Evolutionary conservation across 495 filamentous ascomycete species (phyloP), one percentile per base, ranked within the genome.

Genomic region (Gamarada debralockiae): DNA sequence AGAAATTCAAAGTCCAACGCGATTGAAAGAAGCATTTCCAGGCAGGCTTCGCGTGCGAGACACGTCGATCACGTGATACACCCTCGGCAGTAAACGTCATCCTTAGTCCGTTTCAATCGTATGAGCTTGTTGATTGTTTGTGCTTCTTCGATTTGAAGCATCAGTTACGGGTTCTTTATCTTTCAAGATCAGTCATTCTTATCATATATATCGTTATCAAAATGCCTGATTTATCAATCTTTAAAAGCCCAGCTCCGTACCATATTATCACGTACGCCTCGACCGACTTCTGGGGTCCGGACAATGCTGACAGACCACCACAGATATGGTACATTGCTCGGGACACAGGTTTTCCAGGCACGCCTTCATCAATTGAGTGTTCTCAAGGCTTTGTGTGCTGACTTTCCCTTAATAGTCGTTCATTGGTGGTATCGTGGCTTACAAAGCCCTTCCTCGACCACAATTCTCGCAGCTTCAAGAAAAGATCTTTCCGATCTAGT

Each of bases 401-500:
- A 39, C 48, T 17, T 40, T 40, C 37, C 17, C 20, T 6, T 2
- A 14, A 29, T 10, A 40, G 37, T n/a, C 13, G 12, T 40, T 40
- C 37, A 72, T 96, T 52, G 81, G 77, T 49, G 89, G 89, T 25
- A 75, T 86, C 24, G 67, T 91, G 39, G 81, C 87, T 49, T 96
- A 83, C 74, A 76, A 74, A 39, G 77, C 80, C 49, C 81, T 97
- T 42, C 76, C 88, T 9, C 83, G 89, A 9, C 81, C 89, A 0
- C 83, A 91, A 64, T 97, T 97, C 71, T 75, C 82, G 4, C 73
- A 79, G 31, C 76, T 97, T 22, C 92, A 95, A 70, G 70, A 79
- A 29, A 78, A 78, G 59, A 81, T 90, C 61, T 92, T 95, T 70
- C 92, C 92, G 20, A 68, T 85, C 58, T 97, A 29, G 27, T 29